These are phyloP conservation scores for Zanthoxylum bungeanum DNA, from an alignment of 345 rosid species.

Conservation along the genomic window DNA sequence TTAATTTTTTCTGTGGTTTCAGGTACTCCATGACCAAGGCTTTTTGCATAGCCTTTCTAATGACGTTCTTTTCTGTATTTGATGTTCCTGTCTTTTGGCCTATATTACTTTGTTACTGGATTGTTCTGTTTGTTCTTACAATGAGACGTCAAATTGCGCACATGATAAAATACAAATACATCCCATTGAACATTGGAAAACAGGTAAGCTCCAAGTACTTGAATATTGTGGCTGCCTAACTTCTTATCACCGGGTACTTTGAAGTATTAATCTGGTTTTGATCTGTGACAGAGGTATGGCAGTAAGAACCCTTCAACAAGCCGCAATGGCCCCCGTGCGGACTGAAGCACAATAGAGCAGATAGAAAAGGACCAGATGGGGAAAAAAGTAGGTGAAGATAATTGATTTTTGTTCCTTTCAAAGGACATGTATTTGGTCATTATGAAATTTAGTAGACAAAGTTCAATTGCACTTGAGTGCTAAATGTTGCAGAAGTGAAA, in stretches of 20 bases:
- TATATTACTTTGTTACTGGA: constrained; percentile 72
- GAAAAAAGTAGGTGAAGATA: constrained; percentile 25
- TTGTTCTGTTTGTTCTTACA: constrained; percentile 67
- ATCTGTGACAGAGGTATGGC: constrained; percentile 37
- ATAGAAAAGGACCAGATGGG: constrained; percentile 20
- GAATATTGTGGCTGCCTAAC: not conserved
- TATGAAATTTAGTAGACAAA: constrained; percentile 28
- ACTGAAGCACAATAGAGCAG: constrained; percentile 31
- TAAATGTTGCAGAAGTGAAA: constrained; percentile 20
- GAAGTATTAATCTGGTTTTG: not conserved
- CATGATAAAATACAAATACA: constrained; percentile 85
- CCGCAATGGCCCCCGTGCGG: constrained; percentile 53
- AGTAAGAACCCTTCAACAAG: constrained; percentile 44
- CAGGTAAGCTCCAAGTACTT: constrained; percentile 42
- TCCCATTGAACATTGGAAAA: constrained; percentile 69
- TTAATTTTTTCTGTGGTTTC: constrained; percentile 22
- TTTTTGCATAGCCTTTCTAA: constrained; percentile 62
- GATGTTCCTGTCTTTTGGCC: constrained; percentile 95
- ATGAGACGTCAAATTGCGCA: constrained; percentile 80
- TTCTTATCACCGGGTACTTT: not conserved
- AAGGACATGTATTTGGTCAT: constrained; percentile 20
- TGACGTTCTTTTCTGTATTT: constrained; percentile 80
- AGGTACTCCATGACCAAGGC: constrained; percentile 86
- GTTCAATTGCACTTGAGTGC: constrained; percentile 24
- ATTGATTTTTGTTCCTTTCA: constrained; percentile 20